phyloP scores from a whole-genome alignment of 23 red algal species.

The Gracilaria domingensis region DNA sequence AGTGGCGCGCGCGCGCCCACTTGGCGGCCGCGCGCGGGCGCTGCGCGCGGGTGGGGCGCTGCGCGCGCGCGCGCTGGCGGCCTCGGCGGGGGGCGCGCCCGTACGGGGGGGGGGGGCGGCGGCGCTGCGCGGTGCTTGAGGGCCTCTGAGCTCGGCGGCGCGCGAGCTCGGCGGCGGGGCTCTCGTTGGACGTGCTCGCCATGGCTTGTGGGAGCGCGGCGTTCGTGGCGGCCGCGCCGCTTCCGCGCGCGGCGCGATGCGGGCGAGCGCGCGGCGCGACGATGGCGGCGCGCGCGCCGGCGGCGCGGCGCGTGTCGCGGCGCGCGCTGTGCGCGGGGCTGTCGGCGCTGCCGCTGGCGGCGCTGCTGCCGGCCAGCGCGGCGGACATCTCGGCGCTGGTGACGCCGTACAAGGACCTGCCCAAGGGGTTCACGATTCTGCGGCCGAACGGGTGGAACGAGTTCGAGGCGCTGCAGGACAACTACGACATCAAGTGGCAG shows the following conservation, averaged over 20 bases:
- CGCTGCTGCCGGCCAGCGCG: conserved; percentile 34
- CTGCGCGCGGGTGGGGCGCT: not conserved
- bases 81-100: no score
- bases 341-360: conserved; percentile 12
- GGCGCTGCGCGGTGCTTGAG: no score
- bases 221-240: not conserved
- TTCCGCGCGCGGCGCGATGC: not conserved
- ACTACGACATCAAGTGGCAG: conserved; percentile 99
- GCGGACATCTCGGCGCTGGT: conserved; percentile 66
- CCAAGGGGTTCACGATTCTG: conserved; percentile 90
- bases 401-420: conserved; percentile 84
- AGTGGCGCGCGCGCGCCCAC: not conserved
- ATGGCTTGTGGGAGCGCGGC: not conserved
- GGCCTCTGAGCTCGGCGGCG: no score
- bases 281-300: not conserved
- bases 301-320: not conserved
- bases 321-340: conserved; percentile 32
- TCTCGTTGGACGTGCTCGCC: not conserved
- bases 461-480: conserved; percentile 81
- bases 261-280: no score
- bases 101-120: no score
- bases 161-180: no score
- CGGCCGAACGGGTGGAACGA: conserved; percentile 97
- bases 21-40: not conserved
- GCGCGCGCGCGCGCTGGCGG: not conserved